A percentile compares a stretch with the other conserved stretches of the same genome.
These are phyloP conservation scores for Ceratocystis colombiana DNA, from an alignment of 2,329 filamentous ascomycete genomes.

Conservation along the genomic window DNA sequence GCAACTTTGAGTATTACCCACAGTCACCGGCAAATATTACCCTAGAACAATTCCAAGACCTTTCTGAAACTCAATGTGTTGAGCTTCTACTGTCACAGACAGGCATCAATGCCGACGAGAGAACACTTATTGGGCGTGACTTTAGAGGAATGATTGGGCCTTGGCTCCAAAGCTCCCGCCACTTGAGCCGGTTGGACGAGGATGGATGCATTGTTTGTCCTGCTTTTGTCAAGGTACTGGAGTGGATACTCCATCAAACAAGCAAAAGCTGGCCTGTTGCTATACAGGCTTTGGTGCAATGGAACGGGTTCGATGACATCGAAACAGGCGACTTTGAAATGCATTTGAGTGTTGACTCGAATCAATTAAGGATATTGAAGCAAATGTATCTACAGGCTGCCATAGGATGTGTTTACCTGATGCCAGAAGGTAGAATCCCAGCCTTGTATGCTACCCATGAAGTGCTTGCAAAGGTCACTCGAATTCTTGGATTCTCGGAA, in stretches of 20 bases:
- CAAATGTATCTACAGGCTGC: slow-evolving; percentile 56
- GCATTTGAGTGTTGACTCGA: slow-evolving; percentile 48
- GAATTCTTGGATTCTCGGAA: slow-evolving; percentile 45
- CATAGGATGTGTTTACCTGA: slow-evolving; percentile 56
- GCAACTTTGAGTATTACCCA: slow-evolving; percentile 61
- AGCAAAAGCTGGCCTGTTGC: slow-evolving; percentile 51
- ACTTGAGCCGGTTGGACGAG: slow-evolving; percentile 27
- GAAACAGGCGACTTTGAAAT: slow-evolving; percentile 52
- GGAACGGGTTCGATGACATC: slow-evolving; percentile 62
- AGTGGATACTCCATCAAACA: slow-evolving; percentile 56
- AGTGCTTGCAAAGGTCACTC: slow-evolving; percentile 32
- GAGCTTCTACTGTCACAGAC: slow-evolving; percentile 52
- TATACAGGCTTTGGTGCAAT: slow-evolving; percentile 55
- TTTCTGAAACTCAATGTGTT: slow-evolving; percentile 51
- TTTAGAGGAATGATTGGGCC: slow-evolving; percentile 59
- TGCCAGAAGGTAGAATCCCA: slow-evolving; percentile 49
- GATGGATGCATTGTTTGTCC: slow-evolving; percentile 36
- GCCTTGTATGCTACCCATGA: slow-evolving; percentile 36
- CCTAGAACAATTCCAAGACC: slow-evolving; percentile 52
- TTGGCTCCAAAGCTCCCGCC: slow-evolving; percentile 48
- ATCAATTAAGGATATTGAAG: slow-evolving; percentile 50
- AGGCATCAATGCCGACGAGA: slow-evolving; percentile 35
- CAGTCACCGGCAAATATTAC: slow-evolving; percentile 40
- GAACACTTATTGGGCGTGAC: slow-evolving; percentile 48
- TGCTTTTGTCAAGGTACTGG: slow-evolving; percentile 59